These are phyloP conservation scores for Haplosporangium sp. DNA, from an alignment of 371 early-diverging fungal species.

Conservation along the genomic window DNA sequence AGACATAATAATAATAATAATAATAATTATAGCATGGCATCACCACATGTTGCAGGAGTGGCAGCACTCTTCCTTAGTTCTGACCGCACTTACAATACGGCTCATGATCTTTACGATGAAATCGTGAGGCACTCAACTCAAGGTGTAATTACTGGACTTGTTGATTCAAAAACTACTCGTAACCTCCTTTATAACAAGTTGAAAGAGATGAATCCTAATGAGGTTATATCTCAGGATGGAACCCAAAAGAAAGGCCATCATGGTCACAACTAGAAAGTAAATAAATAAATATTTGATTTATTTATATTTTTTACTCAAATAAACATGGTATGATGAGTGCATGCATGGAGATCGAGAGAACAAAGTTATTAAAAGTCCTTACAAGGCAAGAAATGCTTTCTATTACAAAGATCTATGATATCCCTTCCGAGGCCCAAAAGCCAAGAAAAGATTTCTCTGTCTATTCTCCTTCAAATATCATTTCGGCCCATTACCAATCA, in stretches of 20 bases:
- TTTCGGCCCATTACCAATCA: too few species aligned
- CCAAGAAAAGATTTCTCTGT: too few species aligned
- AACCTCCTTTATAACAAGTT: slow-evolving; percentile 44
- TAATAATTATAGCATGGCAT: slow-evolving; percentile 84
- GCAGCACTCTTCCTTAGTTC: slow-evolving; percentile 85
- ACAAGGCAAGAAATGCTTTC: too few species aligned
- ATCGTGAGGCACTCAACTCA: slow-evolving; percentile 74
- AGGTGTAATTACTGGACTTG: slow-evolving; percentile 63
- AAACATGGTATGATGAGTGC: too few species aligned
- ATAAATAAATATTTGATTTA: too few species aligned
- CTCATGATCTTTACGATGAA: slow-evolving; percentile 81
- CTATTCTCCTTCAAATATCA: too few species aligned
- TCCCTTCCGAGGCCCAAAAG: too few species aligned
- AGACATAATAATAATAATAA: too few species aligned
- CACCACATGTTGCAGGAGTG: slow-evolving; percentile 98
- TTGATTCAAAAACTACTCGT: slow-evolving; percentile 12
- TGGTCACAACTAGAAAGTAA: neutral
- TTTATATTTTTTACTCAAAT: too few species aligned
- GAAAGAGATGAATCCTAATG: slow-evolving; percentile 13
- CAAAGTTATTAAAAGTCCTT: too few species aligned
- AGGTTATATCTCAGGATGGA: slow-evolving; percentile 14
- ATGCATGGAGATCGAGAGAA: too few species aligned
- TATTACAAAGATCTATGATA: too few species aligned
- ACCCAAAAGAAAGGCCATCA: neutral
- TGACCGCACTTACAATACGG: slow-evolving; percentile 54